These are phyloP conservation scores for Sclerotinia glacialis DNA, from an alignment of 2,329 filamentous ascomycete genomes.

Conservation along the genomic window DNA sequence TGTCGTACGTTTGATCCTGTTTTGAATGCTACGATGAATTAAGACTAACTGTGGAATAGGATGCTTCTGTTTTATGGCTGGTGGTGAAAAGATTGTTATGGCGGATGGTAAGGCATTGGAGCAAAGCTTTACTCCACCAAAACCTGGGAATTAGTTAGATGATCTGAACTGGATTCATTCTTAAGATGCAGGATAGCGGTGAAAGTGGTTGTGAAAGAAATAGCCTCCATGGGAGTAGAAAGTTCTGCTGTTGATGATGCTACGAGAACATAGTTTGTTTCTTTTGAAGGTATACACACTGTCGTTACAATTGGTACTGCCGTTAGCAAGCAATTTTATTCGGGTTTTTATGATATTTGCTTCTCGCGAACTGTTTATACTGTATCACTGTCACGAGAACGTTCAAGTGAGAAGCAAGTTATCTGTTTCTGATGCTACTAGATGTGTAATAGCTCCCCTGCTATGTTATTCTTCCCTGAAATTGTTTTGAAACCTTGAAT, in stretches of 20 bases:
- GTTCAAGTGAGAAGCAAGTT: no score
- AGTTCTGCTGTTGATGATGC: background rate
- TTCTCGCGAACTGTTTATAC: background rate
- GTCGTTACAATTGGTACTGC: background rate
- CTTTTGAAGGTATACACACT: background rate
- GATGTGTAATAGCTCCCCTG: background rate
- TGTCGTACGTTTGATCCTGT: background rate
- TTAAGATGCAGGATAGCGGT: background rate
- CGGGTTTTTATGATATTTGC: no score
- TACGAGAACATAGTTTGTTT: background rate
- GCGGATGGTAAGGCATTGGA: conserved; percentile 42
- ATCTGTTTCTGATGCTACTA: background rate
- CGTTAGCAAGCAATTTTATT: background rate
- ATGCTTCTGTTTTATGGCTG: conserved; percentile 43
- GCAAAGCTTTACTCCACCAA: background rate
- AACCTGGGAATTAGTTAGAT: background rate
- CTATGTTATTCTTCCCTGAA: background rate
- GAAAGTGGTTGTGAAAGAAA: background rate
- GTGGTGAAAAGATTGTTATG: conserved; percentile 43
- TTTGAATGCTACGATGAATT: fast-evolving
- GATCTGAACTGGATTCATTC: background rate
- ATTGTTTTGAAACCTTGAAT: background rate
- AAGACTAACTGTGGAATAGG: background rate
- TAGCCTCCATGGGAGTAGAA: background rate
- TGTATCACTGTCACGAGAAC: background rate